Evolutionary conservation across 495 filamentous ascomycete genomes (phyloP), one percentile per base, ranked within the genome.

Genomic region (Penicillium parvum): DNA sequence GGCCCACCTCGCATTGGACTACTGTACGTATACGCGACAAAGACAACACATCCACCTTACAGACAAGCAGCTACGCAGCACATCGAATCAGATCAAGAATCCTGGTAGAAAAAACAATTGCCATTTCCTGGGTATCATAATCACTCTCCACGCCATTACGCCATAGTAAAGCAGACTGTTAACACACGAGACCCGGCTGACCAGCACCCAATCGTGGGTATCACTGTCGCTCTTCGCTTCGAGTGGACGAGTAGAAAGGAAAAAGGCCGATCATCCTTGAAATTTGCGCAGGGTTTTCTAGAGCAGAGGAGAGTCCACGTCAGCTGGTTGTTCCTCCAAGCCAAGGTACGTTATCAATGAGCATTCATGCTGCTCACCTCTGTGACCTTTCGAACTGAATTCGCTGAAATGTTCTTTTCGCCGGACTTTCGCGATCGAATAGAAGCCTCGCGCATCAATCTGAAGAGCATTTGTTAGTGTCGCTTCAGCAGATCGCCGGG

Each of bases 361-460:
- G 29, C 4, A 6, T 5, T 28, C n/a, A n/a, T n/a, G n/a, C n/a
- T n/a, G n/a, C 82, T 23, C 61, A 88, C 89, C 68, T 82, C 79
- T 4, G 84, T 86, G 29, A 83, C 86, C 58, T 87, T 88, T 50
- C 80, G 79, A 39, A 96, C 75, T 26, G 81, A 82, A 47, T 80
- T 80, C 5, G 85, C 83, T 28, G 81, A 85, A 40, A 92, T 77
- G 12, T 75, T 74, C 57, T 79, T 79, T 57, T 90, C 85, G 23
- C 85, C 83, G 5, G 76, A 64, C 63, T 85, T 81, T 51, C 86
- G 86, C 38, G 82, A 79, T 45, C 83, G 75, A 45, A 95, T 88
- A 1, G 78, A 73, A 1, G 90, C 84, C 70, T 95, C 88, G 40
- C 86, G 87, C 70, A 95, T 79, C 45, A 96, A 71, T 34, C 90